A percentile compares a stretch with the other conserved stretches of the same genome.
phyloP scores from a whole-genome alignment of 2,329 filamentous ascomycete species.

The Xylariaceae sp. region DNA sequence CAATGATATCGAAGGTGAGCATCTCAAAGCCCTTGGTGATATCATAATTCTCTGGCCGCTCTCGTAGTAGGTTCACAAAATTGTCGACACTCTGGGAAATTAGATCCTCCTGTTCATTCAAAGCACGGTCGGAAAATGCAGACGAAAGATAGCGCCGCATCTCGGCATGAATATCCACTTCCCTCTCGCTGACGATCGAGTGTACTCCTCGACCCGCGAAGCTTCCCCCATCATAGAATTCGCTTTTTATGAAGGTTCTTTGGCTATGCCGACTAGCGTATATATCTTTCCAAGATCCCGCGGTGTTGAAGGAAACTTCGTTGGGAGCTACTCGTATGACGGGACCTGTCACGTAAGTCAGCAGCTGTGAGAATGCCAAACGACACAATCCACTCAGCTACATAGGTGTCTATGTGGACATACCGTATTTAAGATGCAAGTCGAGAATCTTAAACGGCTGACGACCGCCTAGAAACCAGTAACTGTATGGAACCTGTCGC shows the following conservation, averaged over 20 bases:
- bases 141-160: conserved; percentile 34
- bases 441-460: conserved; percentile 27
- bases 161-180: conserved; percentile 28
- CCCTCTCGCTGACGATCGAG: conserved; percentile 37
- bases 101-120: conserved; percentile 38
- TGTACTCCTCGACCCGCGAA: conserved; percentile 29
- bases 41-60: conserved; percentile 26
- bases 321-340: conserved; percentile 29
- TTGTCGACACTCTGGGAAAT: conserved; percentile 31
- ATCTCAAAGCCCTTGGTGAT: conserved; percentile 18
- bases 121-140: conserved; percentile 38
- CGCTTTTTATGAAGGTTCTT: conserved; percentile 33
- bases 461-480: conserved; percentile 25
- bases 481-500: conserved; percentile 21
- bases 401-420: too few relatives aligned
- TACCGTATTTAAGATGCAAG: conserved; percentile 31
- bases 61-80: conserved; percentile 23
- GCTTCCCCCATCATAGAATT: conserved; percentile 35
- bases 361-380: background rate
- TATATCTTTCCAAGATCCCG: conserved; percentile 30
- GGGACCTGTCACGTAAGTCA: conserved; percentile 8
- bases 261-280: conserved; percentile 26
- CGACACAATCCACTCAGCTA: too few relatives aligned
- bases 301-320: conserved; percentile 30
- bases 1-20: conserved; percentile 35